phyloP scores from a whole-genome alignment of 148 eudicot genomes.

The Rhododendron molle region DNA sequence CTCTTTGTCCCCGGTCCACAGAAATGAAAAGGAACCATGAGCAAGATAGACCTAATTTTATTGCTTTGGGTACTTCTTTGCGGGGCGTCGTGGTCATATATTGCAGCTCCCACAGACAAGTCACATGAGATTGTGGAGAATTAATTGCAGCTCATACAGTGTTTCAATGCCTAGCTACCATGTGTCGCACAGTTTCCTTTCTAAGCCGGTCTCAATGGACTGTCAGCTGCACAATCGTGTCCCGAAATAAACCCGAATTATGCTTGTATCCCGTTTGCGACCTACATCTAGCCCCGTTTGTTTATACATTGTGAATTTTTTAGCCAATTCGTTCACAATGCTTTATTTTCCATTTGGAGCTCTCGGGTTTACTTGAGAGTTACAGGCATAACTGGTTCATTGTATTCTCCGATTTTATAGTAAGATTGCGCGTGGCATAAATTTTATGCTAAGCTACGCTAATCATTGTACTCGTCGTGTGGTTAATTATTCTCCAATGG shows the following conservation, averaged over 20 bases:
- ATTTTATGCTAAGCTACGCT: not conserved
- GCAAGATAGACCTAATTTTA: not conserved
- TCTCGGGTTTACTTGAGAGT: not conserved
- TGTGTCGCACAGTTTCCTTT: not conserved
- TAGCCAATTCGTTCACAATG: not conserved
- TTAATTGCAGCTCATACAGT: not conserved
- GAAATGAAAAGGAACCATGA: conserved; percentile 13
- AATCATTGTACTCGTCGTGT: not conserved
- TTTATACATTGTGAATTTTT: not conserved
- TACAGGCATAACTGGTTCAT: not conserved
- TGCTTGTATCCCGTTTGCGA: not conserved
- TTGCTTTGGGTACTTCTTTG: not conserved
- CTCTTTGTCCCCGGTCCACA: not conserved
- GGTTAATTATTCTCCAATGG: not conserved
- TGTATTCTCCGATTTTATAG: not conserved
- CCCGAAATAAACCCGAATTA: not conserved
- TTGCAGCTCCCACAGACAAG: not conserved
- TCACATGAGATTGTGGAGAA: not conserved
- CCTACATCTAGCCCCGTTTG: not conserved
- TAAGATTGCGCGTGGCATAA: not conserved
- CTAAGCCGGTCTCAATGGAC: not conserved
- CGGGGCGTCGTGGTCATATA: not conserved
- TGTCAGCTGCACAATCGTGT: not conserved
- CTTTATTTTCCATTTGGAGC: not conserved
- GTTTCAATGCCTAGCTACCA: not conserved